A percentile compares a stretch with the other conserved stretches of the same genome.
phyloP scores from a whole-genome alignment of 495 filamentous ascomycete genomes.

The Talaromyces borbonicus region DNA sequence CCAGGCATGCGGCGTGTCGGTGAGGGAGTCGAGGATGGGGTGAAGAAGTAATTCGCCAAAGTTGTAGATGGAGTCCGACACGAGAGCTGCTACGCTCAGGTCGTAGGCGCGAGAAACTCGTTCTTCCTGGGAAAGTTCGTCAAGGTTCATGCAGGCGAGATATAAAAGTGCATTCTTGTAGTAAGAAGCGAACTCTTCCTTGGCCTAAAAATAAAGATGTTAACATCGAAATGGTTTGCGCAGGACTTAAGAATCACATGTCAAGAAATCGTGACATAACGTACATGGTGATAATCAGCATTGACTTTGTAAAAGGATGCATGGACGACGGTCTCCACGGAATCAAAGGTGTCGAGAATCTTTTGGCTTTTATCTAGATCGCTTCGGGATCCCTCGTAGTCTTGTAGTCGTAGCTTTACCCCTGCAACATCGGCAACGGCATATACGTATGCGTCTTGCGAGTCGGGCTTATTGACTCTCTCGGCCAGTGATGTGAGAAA shows the following conservation, averaged over 20 bases:
- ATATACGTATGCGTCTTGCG: conserved; percentile 94
- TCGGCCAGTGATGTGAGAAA: conserved; percentile 78
- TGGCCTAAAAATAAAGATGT: conserved; percentile 36
- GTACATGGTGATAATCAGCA: conserved; percentile 84
- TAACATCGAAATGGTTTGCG: neutral
- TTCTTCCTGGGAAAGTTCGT: conserved; percentile 59
- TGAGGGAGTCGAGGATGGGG: conserved; percentile 83
- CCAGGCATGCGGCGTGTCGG: conserved; percentile 59
- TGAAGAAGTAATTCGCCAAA: conserved; percentile 98
- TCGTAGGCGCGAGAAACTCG: conserved; percentile 78
- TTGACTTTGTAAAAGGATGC: conserved; percentile 94
- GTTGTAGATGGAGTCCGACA: conserved; percentile 95
- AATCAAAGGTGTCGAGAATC: conserved; percentile 85
- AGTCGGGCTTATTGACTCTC: conserved; percentile 84
- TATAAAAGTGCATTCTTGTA: conserved; percentile 97
- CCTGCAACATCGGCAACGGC: conserved; percentile 84
- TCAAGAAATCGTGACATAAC: too few species aligned
- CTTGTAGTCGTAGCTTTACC: conserved; percentile 67
- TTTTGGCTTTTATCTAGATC: conserved; percentile 80
- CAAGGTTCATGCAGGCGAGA: conserved; percentile 88
- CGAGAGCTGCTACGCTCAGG: conserved; percentile 81
- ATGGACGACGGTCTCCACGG: conserved; percentile 92
- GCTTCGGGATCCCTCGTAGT: conserved; percentile 67
- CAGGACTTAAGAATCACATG: too few species aligned
- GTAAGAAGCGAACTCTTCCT: conserved; percentile 85